Base-by-base conservation (phyloP, 129 eudicot genomes). In the Ambrosia trifida region DNA sequence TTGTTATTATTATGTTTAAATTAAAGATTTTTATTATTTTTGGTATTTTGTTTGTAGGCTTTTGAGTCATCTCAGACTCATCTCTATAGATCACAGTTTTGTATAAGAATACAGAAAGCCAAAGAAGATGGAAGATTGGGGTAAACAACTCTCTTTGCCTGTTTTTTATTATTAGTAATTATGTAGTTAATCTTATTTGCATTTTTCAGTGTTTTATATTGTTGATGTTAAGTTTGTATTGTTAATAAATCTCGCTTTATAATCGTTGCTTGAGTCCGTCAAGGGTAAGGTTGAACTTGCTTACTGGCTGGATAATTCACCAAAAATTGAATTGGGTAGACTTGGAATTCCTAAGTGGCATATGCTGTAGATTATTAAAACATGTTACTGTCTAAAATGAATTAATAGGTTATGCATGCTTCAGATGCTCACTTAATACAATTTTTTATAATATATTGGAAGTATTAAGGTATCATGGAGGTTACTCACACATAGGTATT, bases 71-170 rank as follows among this genome's bases (percentile, higher is more conserved):
- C 65, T 31, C 11, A 20, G 12, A 32, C 12, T 59, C 63, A 11
- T 47, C 30, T 17, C 28, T 6, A 38, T 56, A 45, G 19, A 44
- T 38, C 19, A 18, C 58, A 32, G 68, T 66, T 54, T 69, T 50
- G 40, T 38, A 50, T 11, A 35, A 68, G 61, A 58, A 43, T 54
- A 57, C 56, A 14, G 28, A 24, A 24, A 24, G 28, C 28, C 28
- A 24, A 24, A 24, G 28, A 24, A 24, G 28, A 24, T 24, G 54
- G 96, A 83, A 62, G 96, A 85, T 62, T 88, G 96, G 96, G 96
- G 96, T 88, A 83, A 43, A 60, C 4, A 16, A 63, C 10, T 56
- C 18, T 40, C 18, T 62, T 4, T 24, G 16, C 38, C 44, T 74
- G 7, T 12, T 11, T 40, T 9, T 43, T 62, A 24, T 50, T 30